Evolutionary conservation across 1,139 yeast species (phyloP), one percentile per base, ranked within the genome.

Genomic region (Nakaseomyces uthaithaninus): DNA sequence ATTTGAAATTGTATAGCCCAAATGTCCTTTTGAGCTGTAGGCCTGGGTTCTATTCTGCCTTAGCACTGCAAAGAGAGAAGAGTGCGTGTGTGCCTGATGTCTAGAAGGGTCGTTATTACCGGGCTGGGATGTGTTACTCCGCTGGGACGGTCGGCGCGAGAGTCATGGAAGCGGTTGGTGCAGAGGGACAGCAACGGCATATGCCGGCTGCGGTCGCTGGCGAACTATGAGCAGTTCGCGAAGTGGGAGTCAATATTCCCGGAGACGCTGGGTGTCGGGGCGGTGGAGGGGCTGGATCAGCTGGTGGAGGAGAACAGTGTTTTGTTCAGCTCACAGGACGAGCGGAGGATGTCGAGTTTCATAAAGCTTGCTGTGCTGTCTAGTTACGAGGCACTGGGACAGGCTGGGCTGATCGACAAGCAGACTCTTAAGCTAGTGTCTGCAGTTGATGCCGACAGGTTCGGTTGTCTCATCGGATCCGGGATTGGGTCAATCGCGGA

Each of bases 401-500:
- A 84, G 55, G 77, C 95, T 1, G 62, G 70, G 14, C 42, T 58
- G 20, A 33, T 55, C 11, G 26, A 39, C 6, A 14, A 28, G 4
- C 39, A 36, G 12, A 17, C 23, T 2, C 5, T 34, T 7, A 14
- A 37, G 9, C 10, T 20, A 9, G 25, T 27, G 59, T 69, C 37
- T 11, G 8, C 19, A 27, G 39, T 30, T 3, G 36, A 48, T 34
- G 38, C 41, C 9, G 45, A 52, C 16, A 38, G 47, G 24, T 47
- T 52, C 7, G 97, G 97, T 1, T 91, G 86, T 5, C 81, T 91
- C 22, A 75, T 91, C 3, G 98, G 98, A 0, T 80, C 95, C 3
- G 95, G 97, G 1, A 85, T 91, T 42, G 98, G 97, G 0, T 84
- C 94, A 2, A 71, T 91, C 41, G 80, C 79, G 22, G 96, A 89